Evolutionary conservation across 495 filamentous ascomycete species (phyloP).

Genomic region (Xanthoparmelia taractica): DNA sequence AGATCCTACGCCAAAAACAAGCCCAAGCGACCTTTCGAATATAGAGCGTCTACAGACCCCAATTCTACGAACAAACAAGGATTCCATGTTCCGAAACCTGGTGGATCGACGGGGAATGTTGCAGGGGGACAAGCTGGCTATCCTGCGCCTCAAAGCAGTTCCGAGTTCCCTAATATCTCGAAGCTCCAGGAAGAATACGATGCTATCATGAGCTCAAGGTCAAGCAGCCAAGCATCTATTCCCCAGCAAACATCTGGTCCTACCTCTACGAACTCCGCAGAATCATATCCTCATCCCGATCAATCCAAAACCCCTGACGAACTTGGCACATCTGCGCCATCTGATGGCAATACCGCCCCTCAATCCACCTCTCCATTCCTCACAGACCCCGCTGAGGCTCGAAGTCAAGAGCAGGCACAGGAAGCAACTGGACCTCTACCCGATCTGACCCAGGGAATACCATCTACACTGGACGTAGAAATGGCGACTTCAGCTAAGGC

Average conservation of each 20-base stretch:
- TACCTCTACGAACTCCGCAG: not conserved
- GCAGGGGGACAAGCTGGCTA: constrained; percentile 6
- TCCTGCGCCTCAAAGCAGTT: constrained; percentile 2
- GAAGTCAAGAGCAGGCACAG: constrained; percentile 26
- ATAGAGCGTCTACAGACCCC: constrained; percentile 34
- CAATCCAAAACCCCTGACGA: constrained; percentile 39
- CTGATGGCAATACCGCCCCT: constrained; percentile 34
- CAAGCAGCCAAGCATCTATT: not conserved
- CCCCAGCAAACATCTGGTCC: not conserved
- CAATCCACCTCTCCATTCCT: constrained; percentile 25
- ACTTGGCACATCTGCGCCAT: constrained; percentile 37
- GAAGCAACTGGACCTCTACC: constrained; percentile 52
- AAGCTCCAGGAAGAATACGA: constrained; percentile 16
- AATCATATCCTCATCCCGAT: constrained; percentile 27
- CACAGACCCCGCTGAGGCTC: constrained; percentile 21
- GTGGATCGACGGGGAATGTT: constrained; percentile 5
- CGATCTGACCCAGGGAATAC: constrained; percentile 85
- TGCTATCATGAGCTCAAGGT: constrained; percentile 12
- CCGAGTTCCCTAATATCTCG: constrained; percentile 15
- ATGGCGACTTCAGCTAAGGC: constrained; percentile 43
- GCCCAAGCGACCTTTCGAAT: constrained; percentile 37
- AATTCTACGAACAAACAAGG: constrained; percentile 14
- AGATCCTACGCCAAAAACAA: constrained; percentile 45
- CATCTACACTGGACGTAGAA: constrained; percentile 69
- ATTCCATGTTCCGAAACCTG: constrained; percentile 3